These are phyloP conservation scores for Herpotrichia juniperi DNA, from an alignment of 2,329 filamentous ascomycete species.

Conservation along the genomic window DNA sequence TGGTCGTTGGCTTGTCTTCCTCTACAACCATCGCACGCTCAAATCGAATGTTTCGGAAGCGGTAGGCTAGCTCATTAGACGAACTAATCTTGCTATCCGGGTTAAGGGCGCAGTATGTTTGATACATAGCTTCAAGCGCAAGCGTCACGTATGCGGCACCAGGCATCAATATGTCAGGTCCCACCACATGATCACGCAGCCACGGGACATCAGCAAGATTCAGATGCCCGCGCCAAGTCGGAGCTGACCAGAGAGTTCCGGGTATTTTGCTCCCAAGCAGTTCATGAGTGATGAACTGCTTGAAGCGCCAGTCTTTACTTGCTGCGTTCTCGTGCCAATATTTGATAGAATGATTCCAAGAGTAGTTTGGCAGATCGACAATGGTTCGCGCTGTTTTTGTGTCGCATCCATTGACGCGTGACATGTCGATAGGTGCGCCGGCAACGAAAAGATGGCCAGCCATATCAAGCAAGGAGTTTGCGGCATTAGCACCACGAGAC, in stretches of 20 bases:
- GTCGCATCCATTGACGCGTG: not conserved
- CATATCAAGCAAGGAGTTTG: conserved; percentile 13
- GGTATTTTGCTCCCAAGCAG: not conserved
- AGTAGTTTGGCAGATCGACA: conserved; percentile 30
- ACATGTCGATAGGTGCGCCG: not conserved
- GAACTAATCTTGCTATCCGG: too few relatives aligned
- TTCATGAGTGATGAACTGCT: conserved; percentile 9
- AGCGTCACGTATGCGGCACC: conserved; percentile 5
- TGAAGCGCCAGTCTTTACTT: conserved; percentile 3
- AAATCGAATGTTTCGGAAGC: too few relatives aligned
- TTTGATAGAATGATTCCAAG: conserved; percentile 30
- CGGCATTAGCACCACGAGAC: conserved; percentile 13
- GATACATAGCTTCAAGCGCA: conserved; percentile 4
- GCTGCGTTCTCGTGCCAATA: conserved; percentile 25
- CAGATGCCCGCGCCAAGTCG: conserved; percentile 13
- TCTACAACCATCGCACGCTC: too few relatives aligned
- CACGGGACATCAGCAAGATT: conserved; percentile 30
- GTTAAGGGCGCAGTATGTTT: too few relatives aligned
- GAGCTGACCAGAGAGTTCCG: conserved; percentile 2
- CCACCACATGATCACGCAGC: conserved; percentile 32
- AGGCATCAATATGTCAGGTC: conserved; percentile 11
- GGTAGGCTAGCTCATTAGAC: too few relatives aligned
- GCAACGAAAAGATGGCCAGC: conserved; percentile 22
- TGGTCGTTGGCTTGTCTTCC: too few relatives aligned
- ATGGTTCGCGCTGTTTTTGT: conserved; percentile 6